A percentile compares a stretch with the other conserved stretches of the same genome.
These are phyloP conservation scores for Zoysia pacifica DNA, from an alignment of 176 grass and related monocot genomes.

Conservation along the genomic window DNA sequence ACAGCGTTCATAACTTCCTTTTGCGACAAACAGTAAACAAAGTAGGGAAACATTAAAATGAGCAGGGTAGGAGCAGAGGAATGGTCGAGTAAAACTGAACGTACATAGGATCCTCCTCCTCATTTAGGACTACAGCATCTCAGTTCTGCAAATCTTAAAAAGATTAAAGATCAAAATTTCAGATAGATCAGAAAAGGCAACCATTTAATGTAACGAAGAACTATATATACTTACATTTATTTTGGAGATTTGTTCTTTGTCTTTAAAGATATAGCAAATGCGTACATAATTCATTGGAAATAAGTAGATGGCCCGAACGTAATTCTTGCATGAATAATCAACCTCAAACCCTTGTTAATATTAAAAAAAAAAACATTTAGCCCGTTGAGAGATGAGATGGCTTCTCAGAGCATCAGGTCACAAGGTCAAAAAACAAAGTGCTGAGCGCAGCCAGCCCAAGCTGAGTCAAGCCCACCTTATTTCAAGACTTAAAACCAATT, in stretches of 20 bases:
- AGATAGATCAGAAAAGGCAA: neutral
- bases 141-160: constrained; percentile 9
- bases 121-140: neutral
- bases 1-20: neutral
- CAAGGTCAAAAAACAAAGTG: neutral
- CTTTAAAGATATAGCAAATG: neutral
- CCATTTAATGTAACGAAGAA: neutral
- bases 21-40: neutral
- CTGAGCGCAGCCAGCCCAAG: neutral
- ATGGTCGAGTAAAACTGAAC: neutral
- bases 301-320: neutral
- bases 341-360: neutral
- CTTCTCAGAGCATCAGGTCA: neutral
- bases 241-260: neutral
- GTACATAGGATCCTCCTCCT: neutral
- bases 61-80: neutral
- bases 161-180: neutral
- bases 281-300: neutral
- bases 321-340: neutral
- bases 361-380: neutral
- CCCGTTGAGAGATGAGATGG: neutral
- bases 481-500: neutral
- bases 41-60: neutral
- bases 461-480: neutral
- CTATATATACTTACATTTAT: neutral